Evolutionary conservation across 31 red algal species (phyloP).

Genomic region (Odonthalia washingtoniensis): DNA sequence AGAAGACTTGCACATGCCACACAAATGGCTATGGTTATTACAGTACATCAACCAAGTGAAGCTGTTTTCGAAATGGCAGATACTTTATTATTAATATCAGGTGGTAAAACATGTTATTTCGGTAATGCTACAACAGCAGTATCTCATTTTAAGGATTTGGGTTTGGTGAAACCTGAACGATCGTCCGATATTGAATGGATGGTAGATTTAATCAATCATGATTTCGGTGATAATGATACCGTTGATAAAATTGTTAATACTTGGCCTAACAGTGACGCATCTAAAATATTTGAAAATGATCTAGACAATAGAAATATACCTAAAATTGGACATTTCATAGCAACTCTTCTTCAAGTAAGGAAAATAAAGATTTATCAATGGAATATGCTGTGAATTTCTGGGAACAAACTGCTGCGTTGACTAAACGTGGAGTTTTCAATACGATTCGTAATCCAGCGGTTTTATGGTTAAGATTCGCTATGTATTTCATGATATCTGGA

Average conservation of each 20-base stretch:
- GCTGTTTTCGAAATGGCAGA: conserved; percentile 83
- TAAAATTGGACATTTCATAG: not conserved
- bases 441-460: conserved; percentile 82
- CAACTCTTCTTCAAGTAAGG: not conserved
- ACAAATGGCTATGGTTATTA: conserved; percentile 63
- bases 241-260: conserved; percentile 29
- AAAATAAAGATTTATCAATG: conserved; percentile 13
- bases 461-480: conserved; percentile 77
- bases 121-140: conserved; percentile 55
- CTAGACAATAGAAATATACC: conserved; percentile 2
- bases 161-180: conserved; percentile 34
- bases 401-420: conserved; percentile 59
- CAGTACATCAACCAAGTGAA: conserved; percentile 82
- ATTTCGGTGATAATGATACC: conserved; percentile 64
- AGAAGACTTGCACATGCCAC: conserved; percentile 62
- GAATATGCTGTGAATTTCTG: conserved; percentile 35
- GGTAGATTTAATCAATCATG: conserved; percentile 68
- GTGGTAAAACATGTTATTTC: conserved; percentile 81
- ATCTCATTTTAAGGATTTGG: conserved; percentile 55
- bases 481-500: conserved; percentile 76
- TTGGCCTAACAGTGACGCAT: conserved; percentile 29
- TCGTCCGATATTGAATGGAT: conserved; percentile 65
- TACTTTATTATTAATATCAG: conserved; percentile 61
- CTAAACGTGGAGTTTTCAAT: conserved; percentile 56
- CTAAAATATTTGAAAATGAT: conserved; percentile 1